These are phyloP conservation scores for Ciborinia camelliae DNA, from an alignment of 2,329 filamentous ascomycete species.

Conservation along the genomic window DNA sequence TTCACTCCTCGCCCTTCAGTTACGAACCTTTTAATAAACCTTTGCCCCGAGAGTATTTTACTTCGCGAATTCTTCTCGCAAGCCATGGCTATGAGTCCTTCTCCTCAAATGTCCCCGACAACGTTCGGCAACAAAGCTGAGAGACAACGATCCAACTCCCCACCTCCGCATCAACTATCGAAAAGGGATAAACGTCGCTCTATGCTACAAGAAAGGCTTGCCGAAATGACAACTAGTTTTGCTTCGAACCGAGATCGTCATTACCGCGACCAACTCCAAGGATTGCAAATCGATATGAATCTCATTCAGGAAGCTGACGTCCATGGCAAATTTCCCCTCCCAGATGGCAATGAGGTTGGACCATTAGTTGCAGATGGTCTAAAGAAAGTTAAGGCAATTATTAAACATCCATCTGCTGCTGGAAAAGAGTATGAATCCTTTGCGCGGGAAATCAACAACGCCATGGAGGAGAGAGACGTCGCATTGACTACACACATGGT, in stretches of 20 bases:
- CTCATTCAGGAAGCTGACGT: slow-evolving; percentile 82
- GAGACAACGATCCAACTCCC: slow-evolving; percentile 35
- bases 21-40: background rate
- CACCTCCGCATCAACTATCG: slow-evolving; percentile 45
- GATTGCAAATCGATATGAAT: slow-evolving; percentile 86
- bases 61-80: background rate
- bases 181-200: slow-evolving; percentile 91
- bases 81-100: slow-evolving; percentile 34
- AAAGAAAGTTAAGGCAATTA: slow-evolving; percentile 36
- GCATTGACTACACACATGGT: slow-evolving; percentile 80
- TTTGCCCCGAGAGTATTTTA: background rate
- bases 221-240: slow-evolving; percentile 73
- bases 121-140: slow-evolving; percentile 32
- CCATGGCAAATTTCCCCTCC: slow-evolving; percentile 68
- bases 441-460: slow-evolving; percentile 80
- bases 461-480: slow-evolving; percentile 82
- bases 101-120: slow-evolving; percentile 34
- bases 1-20: background rate
- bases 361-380: slow-evolving; percentile 35
- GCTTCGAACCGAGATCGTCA: slow-evolving; percentile 75
- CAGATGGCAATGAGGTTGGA: slow-evolving; percentile 46
- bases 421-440: slow-evolving; percentile 84
- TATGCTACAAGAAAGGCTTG: slow-evolving; percentile 74
- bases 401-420: slow-evolving; percentile 51
- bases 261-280: slow-evolving; percentile 85